Evolutionary conservation across 1,284 basidiomycete species (phyloP), one percentile per base, ranked within the genome.

Genomic region (Malassezia arunalokei): DNA sequence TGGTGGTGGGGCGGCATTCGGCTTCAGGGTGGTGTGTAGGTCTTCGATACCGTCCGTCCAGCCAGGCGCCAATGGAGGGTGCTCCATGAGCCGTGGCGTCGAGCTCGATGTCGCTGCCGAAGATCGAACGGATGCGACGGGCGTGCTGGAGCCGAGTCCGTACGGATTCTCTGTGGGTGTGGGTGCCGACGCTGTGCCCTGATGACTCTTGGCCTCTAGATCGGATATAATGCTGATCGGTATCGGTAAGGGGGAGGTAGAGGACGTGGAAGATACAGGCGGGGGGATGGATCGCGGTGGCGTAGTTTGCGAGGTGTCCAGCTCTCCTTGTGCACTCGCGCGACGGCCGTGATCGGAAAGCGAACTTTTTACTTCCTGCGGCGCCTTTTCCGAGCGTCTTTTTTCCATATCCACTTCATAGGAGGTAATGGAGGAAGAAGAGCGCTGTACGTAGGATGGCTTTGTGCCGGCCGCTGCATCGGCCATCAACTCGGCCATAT

Each of bases 181-280:
- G 11, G 33, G 33, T 15, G 11, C 11, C 11, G 33, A 3, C 2
- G 33, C 15, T 35, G 33, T 35, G 15, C 33, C 33, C 5, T 40
- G 39, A n/a, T 40, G 39, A 3, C 20, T 41, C 37, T 68, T 70
- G 33, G 66, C 66, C 30, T 66, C 65, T 45, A 72, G 48, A 46
- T 72, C 70, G n/a, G 65, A 67, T 33, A 72, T 72, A 64, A 72
- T 72, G 57, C 70, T 72, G 43, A 69, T 63, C 54, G 48, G 61
- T 40, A 29, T 24, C 32, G 31, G 17, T 24, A 28, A 11, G 14
- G 31, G 35, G n/a, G 28, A 28, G 28, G 29, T 60, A 24, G 58
- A 47, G 7, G 59, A 58, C 6, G 61, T 59, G 0, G 54, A 44
- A 1, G 57, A 58, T 8, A 35, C 30, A 1, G 30, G 43, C 20